Base-by-base conservation (phyloP, 2,329 filamentous ascomycete genomes). In the Aureobasidium leucospermi region DNA sequence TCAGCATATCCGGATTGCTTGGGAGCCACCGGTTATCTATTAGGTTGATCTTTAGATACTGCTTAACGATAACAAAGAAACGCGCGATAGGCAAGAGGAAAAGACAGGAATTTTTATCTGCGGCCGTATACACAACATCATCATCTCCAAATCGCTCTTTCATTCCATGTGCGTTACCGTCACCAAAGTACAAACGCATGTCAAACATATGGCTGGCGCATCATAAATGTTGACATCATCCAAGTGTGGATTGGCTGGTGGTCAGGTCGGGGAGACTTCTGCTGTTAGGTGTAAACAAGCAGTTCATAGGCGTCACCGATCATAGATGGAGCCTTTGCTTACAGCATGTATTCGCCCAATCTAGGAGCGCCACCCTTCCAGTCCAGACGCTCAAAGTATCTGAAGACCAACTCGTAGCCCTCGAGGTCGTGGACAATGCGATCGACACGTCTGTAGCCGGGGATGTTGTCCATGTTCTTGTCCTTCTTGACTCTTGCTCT, bases 341-440 rank as follows among this genome's bases (percentile, higher is more conserved):
- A 56, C 39, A 52, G 15, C 58, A 59, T 59, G 58, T 39, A 64
- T 73, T 86, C 84, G 39, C 84, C 84, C 69, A 87, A 72, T 67
- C 84, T 77, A 48, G 84, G 84, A 65, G 80, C 80, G 63, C 83
- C 83, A 58, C 84, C 84, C 72, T 81, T 81, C 83, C 83, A 97
- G 68, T 88, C 93, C 65, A 96, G 85, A 61, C 90, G 85, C 78
- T 97, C 92, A 71, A 96, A 99, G 79, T 95, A 96, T 61, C 93
- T 85, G 78, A 99, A 99, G 47, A 99, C 88, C 39, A 99, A 80
- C 73, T 97, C 92, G 70, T 99, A 99, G 57, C 95, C 94, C 70
- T 99, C 93, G 67, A 99, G 86, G 69, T 97, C 92, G 73, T 99
- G 94, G 53, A 99, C 90, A 65, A 99, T 96, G 58, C 92, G 87